Base-by-base conservation (phyloP, 1,284 basidiomycete species). In the Cutaneotrichosporon sp. region DNA sequence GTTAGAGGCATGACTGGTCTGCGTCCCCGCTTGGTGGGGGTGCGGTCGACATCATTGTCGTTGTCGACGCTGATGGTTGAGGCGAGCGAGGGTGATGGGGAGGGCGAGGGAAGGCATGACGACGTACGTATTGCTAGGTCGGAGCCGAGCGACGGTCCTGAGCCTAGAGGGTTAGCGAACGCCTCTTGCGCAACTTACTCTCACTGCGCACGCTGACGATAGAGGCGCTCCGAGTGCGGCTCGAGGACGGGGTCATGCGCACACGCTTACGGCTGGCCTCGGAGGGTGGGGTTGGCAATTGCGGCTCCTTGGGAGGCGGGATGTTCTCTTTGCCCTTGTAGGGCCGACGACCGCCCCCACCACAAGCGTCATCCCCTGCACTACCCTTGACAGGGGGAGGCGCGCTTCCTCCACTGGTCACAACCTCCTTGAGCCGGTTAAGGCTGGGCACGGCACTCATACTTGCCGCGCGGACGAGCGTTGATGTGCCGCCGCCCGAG, bases 261-360 rank as follows among this genome's bases (percentile, higher is more conserved):
- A 72, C 58, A 36, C 74, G 64, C 65, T 77, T 77, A 20, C 70
- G 64, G 25, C 54, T 45, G 13, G 64, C 53, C 36, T 66, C 62
- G 3, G 65, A 20, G 0, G 54, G 46, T 4, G 58, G 20, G 11
- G 53, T 52, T 27, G 18, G 56, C 46, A 36, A 14, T 43, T 36
- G 31, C 47, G 72, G 69, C 31, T 65, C 58, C 55, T 70, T 72
- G 49, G 70, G 70, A 0, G 76, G 76, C 1, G 76, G 76, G 24
- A 78, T 68, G 58, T 78, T 78, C 63, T 78, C 76, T 62, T 78
- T 78, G 38, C 76, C 76, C 59, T 70, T 72, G 13, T 73, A 74
- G 47, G 64, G 69, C 18, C 69, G 55, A 34, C 68, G 66, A 1
- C 60, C 56, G 2, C 64, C 62, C 5, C 62, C 63, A 2, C 59